Percentiles rank a stretch among this genome's conserved stretches.
phyloP scores from a whole-genome alignment of 192 early-diverging fungal species.

The Pecoramyces ruminantium region DNA sequence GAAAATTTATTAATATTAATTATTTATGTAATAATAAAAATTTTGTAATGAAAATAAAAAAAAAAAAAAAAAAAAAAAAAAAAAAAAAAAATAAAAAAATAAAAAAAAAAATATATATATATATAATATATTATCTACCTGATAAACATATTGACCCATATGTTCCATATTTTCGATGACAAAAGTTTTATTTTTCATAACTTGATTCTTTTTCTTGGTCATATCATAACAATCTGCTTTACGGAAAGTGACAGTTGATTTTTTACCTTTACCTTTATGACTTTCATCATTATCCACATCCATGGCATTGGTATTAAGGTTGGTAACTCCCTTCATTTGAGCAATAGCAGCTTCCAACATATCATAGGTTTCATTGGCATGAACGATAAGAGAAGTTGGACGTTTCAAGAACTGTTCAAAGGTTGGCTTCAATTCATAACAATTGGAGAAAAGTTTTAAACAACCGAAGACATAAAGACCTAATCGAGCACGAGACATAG shows the following conservation, averaged over 20 bases:
- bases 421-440: conserved; percentile 60
- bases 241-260: neutral
- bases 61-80: no score
- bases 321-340: neutral
- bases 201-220: conserved; percentile 11
- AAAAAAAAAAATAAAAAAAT: neutral
- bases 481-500: conserved; percentile 79
- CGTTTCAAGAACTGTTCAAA: conserved; percentile 41
- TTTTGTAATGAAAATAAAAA: no score
- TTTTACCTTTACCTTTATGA: conserved; percentile 10
- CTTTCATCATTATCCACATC: conserved; percentile 12
- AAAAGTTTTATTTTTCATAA: conserved; percentile 13
- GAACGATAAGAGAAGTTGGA: conserved; percentile 44
- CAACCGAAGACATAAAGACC: conserved; percentile 88
- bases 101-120: no score
- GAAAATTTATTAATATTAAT: no score
- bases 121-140: conserved; percentile 12
- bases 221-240: neutral
- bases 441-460: conserved; percentile 51
- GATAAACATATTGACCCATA: conserved; percentile 42
- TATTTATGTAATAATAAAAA: no score
- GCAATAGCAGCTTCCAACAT: conserved; percentile 1
- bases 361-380: conserved; percentile 20
- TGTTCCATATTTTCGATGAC: conserved; percentile 29
- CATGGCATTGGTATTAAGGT: no score